A percentile compares a stretch with the other conserved stretches of the same genome.
These are phyloP conservation scores for Calonectria fujianensis DNA, from an alignment of 2,329 filamentous ascomycete species.

Conservation along the genomic window DNA sequence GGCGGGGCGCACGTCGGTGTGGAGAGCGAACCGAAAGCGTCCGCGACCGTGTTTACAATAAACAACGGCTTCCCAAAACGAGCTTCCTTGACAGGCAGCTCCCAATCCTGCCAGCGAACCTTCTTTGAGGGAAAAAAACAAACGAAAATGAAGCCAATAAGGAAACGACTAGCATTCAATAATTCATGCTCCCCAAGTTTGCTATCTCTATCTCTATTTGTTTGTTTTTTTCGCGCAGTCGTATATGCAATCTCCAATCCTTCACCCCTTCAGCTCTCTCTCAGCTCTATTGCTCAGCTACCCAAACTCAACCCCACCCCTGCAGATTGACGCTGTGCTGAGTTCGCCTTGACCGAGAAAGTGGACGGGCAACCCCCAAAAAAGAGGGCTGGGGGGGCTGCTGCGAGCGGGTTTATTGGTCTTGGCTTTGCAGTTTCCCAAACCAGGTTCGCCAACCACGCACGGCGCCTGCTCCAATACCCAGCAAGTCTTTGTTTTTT, in stretches of 20 bases:
- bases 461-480: too few relatives aligned
- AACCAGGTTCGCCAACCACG: background rate
- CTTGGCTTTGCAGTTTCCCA: constrained; percentile 5
- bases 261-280: background rate
- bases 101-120: background rate
- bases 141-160: background rate
- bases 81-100: background rate
- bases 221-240: background rate
- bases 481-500: background rate
- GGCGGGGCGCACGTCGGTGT: constrained; percentile 18
- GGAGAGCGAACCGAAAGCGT: background rate
- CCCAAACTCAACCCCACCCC: background rate
- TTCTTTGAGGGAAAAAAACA: constrained; percentile 1
- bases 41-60: constrained; percentile 9
- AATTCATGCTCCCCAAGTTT: background rate
- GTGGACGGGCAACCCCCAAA: too few relatives aligned
- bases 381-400: background rate
- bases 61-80: background rate
- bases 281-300: background rate
- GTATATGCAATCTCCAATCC: background rate
- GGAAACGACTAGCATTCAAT: background rate
- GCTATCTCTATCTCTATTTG: too few relatives aligned
- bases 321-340: background rate
- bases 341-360: constrained; percentile 10
- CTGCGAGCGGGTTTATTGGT: background rate